These are phyloP conservation scores for Thraustotheca clavata DNA, from an alignment of 352 stramenopile genomes.

Conservation along the genomic window DNA sequence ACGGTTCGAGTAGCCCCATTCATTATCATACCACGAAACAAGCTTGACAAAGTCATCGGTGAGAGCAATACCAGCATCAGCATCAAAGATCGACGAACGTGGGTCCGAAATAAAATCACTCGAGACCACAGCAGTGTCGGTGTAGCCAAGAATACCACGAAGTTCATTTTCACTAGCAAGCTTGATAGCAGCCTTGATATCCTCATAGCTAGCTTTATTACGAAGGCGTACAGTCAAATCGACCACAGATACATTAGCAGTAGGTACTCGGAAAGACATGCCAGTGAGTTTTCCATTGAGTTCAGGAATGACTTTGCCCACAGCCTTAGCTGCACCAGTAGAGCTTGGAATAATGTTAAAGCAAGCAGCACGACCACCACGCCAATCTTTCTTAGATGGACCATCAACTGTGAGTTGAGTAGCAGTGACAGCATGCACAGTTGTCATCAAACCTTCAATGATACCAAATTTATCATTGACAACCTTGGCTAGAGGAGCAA, in stretches of 20 bases:
- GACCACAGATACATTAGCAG: constrained; percentile 84
- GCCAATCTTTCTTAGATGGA: constrained; percentile 98
- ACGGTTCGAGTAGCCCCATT: constrained; percentile 97
- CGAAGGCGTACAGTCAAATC: constrained; percentile 78
- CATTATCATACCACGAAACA: constrained; percentile 99
- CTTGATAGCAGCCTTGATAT: constrained; percentile 97
- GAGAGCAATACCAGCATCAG: constrained; percentile 94
- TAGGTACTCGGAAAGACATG: constrained; percentile 90
- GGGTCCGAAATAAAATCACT: constrained; percentile 96
- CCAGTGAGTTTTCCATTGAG: constrained; percentile 90
- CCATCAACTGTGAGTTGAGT: constrained; percentile 97
- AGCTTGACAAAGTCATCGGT: constrained; percentile 99
- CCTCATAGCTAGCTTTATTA: constrained; percentile 93
- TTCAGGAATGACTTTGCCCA: constrained; percentile 97
- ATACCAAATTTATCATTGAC: constrained; percentile 99
- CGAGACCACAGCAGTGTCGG: constrained; percentile 94
- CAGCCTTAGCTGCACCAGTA: constrained; percentile 97
- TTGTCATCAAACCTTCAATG: constrained; percentile 98
- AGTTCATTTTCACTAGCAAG: constrained; percentile 88
- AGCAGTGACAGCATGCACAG: constrained; percentile 97
- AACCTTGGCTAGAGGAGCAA: constrained; percentile 97
- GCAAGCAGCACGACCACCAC: constrained; percentile 92
- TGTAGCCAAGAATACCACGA: constrained; percentile 98
- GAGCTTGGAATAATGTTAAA: constrained; percentile 99
- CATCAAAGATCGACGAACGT: constrained; percentile 97